A percentile compares a stretch with the other conserved stretches of the same genome.
These are phyloP conservation scores for Ascochyta pisi DNA, from an alignment of 2,329 filamentous ascomycete genomes.

Conservation along the genomic window DNA sequence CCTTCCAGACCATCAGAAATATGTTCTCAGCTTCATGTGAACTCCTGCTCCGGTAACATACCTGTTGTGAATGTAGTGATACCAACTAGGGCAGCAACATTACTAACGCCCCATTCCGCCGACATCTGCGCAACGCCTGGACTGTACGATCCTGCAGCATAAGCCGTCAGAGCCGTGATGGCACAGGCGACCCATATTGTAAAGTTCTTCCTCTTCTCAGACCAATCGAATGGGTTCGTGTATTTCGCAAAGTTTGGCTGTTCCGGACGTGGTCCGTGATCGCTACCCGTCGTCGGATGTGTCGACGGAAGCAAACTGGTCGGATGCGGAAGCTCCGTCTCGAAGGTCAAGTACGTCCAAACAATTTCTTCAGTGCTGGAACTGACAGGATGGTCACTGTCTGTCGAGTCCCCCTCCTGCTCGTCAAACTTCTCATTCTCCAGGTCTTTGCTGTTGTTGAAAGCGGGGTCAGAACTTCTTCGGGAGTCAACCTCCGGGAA, in stretches of 20 bases:
- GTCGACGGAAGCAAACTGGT: slow-evolving; percentile 23
- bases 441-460: slow-evolving; percentile 13
- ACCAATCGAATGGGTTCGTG: slow-evolving; percentile 76
- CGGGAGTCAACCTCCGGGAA: slow-evolving; percentile 16
- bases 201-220: slow-evolving; percentile 69
- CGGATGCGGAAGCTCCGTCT: slow-evolving; percentile 63
- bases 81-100: slow-evolving; percentile 72
- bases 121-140: slow-evolving; percentile 72
- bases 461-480: slow-evolving; percentile 21
- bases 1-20: slow-evolving; percentile 53
- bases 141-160: slow-evolving; percentile 80
- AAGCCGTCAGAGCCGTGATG: slow-evolving; percentile 79
- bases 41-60: slow-evolving; percentile 6
- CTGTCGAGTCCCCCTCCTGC: slow-evolving; percentile 20
- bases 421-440: slow-evolving; percentile 25
- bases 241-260: slow-evolving; percentile 72
- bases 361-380: slow-evolving; percentile 50
- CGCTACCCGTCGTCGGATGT: slow-evolving; percentile 31
- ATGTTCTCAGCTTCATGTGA: not conserved
- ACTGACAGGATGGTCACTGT: not conserved
- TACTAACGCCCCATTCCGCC: slow-evolving; percentile 68
- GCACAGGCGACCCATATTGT: slow-evolving; percentile 77
- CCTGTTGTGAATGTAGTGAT: slow-evolving; percentile 77
- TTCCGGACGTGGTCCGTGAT: slow-evolving; percentile 56
- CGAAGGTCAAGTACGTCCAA: slow-evolving; percentile 68